phyloP scores from a whole-genome alignment of 108 stramenopile genomes.

The Nannochloropsis gaditana region DNA sequence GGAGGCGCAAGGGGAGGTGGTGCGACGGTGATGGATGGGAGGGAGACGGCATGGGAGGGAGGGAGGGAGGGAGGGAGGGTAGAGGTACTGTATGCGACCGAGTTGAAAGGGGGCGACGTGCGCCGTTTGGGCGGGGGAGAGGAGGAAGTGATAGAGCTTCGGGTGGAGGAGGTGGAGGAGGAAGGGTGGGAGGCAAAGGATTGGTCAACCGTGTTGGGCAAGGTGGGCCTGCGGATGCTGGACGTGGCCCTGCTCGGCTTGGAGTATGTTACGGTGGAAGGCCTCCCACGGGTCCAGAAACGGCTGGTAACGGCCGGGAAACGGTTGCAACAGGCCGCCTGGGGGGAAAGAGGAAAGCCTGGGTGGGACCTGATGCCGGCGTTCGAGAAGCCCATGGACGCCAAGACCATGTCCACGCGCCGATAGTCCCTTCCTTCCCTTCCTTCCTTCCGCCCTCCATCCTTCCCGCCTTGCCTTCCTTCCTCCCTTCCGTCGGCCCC shows the following conservation, averaged over 20 bases:
- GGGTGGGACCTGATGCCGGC: conserved; percentile 5
- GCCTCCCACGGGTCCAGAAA: background rate
- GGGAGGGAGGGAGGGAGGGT: background rate
- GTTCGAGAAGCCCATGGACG: background rate
- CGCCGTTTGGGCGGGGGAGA: background rate
- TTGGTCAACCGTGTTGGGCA: background rate
- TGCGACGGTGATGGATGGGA: background rate
- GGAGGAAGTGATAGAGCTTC: background rate
- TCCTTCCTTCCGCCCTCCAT: background rate
- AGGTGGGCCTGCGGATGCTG: background rate
- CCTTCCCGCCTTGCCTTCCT: background rate
- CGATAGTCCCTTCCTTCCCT: background rate
- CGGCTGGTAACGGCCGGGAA: background rate
- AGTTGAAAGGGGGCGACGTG: background rate
- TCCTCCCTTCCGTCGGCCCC: no score
- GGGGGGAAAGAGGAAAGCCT: background rate
- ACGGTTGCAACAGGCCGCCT: background rate
- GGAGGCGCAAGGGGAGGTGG: background rate
- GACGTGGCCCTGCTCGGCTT: background rate
- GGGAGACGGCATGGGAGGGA: background rate
- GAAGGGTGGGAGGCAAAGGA: background rate
- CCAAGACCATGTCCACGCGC: background rate
- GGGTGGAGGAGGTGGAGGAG: background rate
- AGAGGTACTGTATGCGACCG: background rate
- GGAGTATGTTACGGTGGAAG: background rate